Base-by-base conservation (phyloP, 2,329 filamentous ascomycete genomes). In the Exophiala viscosa region DNA sequence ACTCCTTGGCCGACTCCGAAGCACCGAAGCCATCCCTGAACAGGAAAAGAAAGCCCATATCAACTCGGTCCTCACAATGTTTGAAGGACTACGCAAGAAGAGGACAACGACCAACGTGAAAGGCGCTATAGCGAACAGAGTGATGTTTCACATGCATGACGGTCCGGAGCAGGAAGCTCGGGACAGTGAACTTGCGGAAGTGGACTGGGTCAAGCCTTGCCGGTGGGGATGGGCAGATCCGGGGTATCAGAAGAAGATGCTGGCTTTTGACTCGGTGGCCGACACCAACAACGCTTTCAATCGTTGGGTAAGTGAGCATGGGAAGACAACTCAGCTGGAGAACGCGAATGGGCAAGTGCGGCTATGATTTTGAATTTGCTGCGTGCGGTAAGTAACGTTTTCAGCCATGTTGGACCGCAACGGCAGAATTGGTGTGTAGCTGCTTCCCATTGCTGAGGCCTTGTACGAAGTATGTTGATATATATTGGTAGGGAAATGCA, bases 81-180 rank as follows among this genome's bases (percentile, higher is more conserved):
- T 42, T 38, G 52, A 54, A 33, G 35, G 34, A 7, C 18, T 54
- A 5, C 34, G 52, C 7, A 54, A 54, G 42, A 36, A 41, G 36
- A 34, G 52, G 31, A 54, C 52, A 2, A 50, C 52, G 3, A 31
- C 32, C 4, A 46, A 54, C 11, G 46, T 50, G 14, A 46, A 46
- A 34, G 52, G 52, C 11, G 23, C 52, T 14, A 11, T 41, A 5
- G 36, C 35, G 3, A 54, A 54, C 23, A 46, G 47, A 8, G 17
- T 36, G 8, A 50, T 50, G 52, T 54, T 18, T 14, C 39, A 54
- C 20, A 45, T 50, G 46, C 46, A 45, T 20, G 47, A 50, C n/a
- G 42, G 46, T 5, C 35, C 41, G 9, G 52, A 47, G 15, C 46
- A 54, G 20, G 46, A 46, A 17, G 36, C 28, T 6, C 42, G 52